A percentile compares a stretch with the other conserved stretches of the same genome.
These are phyloP conservation scores for Crassisporium funariophilum DNA, from an alignment of 768 basidiomycete species.

Conservation along the genomic window DNA sequence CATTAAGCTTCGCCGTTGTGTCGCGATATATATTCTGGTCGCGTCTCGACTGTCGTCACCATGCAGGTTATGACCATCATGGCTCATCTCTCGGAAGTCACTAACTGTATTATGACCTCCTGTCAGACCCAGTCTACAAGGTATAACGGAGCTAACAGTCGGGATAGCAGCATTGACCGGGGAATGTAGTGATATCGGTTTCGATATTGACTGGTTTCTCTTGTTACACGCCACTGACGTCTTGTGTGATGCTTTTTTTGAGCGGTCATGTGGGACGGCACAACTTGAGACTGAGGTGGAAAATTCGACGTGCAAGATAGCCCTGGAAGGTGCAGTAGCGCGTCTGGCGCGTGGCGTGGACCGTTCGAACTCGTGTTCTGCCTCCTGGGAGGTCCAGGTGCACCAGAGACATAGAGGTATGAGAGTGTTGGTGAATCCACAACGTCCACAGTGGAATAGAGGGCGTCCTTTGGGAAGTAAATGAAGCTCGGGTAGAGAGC, in stretches of 20 bases:
- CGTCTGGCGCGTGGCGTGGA: slow-evolving; percentile 38
- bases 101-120: too few species aligned
- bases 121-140: too few species aligned
- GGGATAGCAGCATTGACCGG: too few species aligned
- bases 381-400: slow-evolving; percentile 45
- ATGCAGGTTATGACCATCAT: too few species aligned
- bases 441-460: slow-evolving; percentile 46
- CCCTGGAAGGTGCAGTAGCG: slow-evolving; percentile 31
- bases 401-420: slow-evolving; percentile 56
- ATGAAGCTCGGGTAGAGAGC: slow-evolving; percentile 48
- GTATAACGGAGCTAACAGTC: too few species aligned
- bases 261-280: slow-evolving; percentile 5
- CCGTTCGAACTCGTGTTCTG: slow-evolving; percentile 40
- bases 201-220: too few species aligned
- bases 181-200: too few species aligned
- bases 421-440: slow-evolving; percentile 49
- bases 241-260: slow-evolving; percentile 1
- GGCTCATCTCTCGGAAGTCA: too few species aligned
- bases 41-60: too few species aligned
- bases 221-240: slow-evolving; percentile 14
- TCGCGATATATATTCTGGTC: background rate
- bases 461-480: slow-evolving; percentile 42
- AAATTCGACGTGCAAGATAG: slow-evolving; percentile 11
- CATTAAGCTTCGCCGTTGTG: background rate
- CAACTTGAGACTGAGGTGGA: background rate